Percentiles rank a stretch among this genome's conserved stretches.
Conservation (phyloP, 495 filamentous ascomycete species). For the Astrothelium subdiscretum region DNA sequence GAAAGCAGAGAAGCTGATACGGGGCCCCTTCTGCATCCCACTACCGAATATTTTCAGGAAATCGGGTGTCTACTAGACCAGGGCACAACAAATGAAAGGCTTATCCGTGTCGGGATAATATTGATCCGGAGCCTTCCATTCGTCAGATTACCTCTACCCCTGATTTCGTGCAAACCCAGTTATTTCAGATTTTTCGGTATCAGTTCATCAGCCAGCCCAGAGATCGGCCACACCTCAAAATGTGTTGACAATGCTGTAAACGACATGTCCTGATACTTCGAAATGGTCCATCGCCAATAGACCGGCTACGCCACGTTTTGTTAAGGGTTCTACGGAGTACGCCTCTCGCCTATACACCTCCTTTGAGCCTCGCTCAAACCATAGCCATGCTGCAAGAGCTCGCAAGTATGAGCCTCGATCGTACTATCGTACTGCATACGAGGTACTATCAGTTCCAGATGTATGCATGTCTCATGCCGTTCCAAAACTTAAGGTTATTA, state of each 20-base stretch:
- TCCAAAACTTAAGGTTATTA: slow-evolving; percentile 3
- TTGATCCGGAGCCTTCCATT: too few species aligned
- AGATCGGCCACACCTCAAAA: background rate
- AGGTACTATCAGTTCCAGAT: background rate
- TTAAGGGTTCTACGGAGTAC: background rate
- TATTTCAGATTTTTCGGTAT: too few species aligned
- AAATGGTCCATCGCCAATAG: slow-evolving; percentile 1
- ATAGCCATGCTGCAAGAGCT: slow-evolving; percentile 1
- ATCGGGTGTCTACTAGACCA: too few species aligned
- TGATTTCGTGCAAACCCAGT: too few species aligned
- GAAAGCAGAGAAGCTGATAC: background rate
- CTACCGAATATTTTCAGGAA: too few species aligned
- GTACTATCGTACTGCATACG: background rate
- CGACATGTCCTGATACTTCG: background rate
- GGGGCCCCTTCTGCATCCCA: background rate
- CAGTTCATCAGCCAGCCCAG: background rate
- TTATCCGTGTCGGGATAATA: too few species aligned
- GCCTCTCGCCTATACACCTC: background rate
- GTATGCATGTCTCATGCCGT: background rate
- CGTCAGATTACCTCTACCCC: too few species aligned
- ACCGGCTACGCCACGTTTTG: background rate
- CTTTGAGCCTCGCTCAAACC: background rate
- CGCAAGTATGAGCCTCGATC: background rate
- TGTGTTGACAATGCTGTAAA: background rate
- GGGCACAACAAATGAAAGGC: too few species aligned